Percentiles rank a stretch among this genome's conserved stretches.
These are phyloP conservation scores for Solanum hybrid DNA, from an alignment of 305 asterid species.

Conservation along the genomic window DNA sequence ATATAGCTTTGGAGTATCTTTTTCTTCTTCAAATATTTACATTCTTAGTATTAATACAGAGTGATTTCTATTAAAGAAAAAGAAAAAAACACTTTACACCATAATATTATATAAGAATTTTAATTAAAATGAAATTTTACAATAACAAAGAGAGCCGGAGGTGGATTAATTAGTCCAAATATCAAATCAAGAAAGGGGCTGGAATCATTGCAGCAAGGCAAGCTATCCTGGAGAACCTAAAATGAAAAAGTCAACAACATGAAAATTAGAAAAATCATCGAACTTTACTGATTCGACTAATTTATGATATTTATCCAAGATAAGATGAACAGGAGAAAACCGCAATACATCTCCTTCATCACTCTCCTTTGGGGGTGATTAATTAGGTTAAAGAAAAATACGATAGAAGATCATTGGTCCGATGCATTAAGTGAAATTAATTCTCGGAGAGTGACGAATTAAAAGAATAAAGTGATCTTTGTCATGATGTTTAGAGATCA, in stretches of 20 bases:
- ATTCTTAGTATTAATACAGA: neutral
- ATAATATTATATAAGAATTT: neutral
- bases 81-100: neutral
- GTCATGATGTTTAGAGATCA: no score
- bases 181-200: neutral
- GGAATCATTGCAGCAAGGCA: neutral
- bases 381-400: neutral
- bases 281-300: neutral
- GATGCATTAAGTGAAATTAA: neutral
- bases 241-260: neutral
- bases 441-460: neutral
- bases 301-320: neutral
- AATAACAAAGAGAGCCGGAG: neutral
- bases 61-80: no score
- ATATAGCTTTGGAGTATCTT: neutral
- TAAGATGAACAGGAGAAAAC: neutral
- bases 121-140: neutral
- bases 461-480: no score
- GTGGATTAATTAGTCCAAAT: neutral
- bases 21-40: neutral
- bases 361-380: neutral
- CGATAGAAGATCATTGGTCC: neutral
- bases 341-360: neutral
- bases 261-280: neutral
- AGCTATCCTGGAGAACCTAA: neutral